Percentiles rank a stretch among this genome's conserved stretches.
These are phyloP conservation scores for Darksidea phi DNA, from an alignment of 495 filamentous ascomycete genomes.

Conservation along the genomic window DNA sequence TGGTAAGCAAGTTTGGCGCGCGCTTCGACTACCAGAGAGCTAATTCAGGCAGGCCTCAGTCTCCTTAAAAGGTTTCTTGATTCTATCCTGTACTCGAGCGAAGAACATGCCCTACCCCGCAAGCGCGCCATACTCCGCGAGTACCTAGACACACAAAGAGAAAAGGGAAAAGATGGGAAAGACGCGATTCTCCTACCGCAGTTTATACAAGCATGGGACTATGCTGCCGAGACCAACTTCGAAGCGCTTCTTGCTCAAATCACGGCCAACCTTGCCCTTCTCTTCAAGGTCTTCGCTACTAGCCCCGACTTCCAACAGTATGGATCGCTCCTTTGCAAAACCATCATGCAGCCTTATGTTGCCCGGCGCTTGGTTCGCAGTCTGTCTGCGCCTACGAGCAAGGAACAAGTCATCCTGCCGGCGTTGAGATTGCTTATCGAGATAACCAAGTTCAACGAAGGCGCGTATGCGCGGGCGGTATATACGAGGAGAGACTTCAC, in stretches of 20 bases:
- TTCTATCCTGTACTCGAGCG: slow-evolving; percentile 52
- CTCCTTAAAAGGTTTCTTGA: slow-evolving; percentile 76
- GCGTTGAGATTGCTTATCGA: slow-evolving; percentile 78
- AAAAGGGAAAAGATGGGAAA: slow-evolving; percentile 53
- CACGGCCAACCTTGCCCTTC: slow-evolving; percentile 70
- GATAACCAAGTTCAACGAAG: slow-evolving; percentile 76
- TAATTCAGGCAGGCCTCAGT: slow-evolving; percentile 57
- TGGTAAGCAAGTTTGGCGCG: slow-evolving; percentile 12
- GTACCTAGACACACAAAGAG: slow-evolving; percentile 68
- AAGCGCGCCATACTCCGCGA: slow-evolving; percentile 60
- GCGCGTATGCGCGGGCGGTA: slow-evolving; percentile 65
- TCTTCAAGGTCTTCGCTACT: slow-evolving; percentile 69
- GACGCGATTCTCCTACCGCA: slow-evolving; percentile 64
- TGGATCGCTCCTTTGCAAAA: slow-evolving; percentile 69
- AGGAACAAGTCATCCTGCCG: slow-evolving; percentile 82
- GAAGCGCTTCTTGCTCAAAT: slow-evolving; percentile 73
- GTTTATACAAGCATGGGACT: slow-evolving; percentile 76
- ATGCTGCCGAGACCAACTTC: slow-evolving; percentile 67
- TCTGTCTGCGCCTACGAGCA: slow-evolving; percentile 68
- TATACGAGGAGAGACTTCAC: slow-evolving; percentile 69
- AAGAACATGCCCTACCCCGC: slow-evolving; percentile 34
- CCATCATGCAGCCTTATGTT: slow-evolving; percentile 69
- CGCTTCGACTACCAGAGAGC: background rate
- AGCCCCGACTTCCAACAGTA: slow-evolving; percentile 68
- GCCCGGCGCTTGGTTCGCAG: slow-evolving; percentile 69